Base-by-base conservation (phyloP, 495 filamentous ascomycete species). In the Hypoxylon intermedium region DNA sequence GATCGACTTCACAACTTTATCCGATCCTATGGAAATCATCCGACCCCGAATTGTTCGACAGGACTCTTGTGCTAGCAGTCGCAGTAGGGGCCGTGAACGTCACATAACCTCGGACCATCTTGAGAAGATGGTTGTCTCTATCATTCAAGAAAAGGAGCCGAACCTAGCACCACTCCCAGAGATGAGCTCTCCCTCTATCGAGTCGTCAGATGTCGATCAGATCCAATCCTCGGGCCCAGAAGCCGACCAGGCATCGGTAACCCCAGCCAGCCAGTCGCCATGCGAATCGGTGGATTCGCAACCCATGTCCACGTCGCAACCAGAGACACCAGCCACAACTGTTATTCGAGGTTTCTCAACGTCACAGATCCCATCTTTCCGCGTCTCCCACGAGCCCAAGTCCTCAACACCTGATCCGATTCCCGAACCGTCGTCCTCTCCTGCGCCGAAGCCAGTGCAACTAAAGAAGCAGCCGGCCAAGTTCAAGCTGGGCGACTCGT, bases 311-410 rank as follows among this genome's bases (percentile, higher is more conserved):
- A 30, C 19, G 11, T 28, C 55, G 21, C 56, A 60, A 6, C 41
- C 73, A 74, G 55, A 77, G 71, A 34, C 67, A 70, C 37, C 68
- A 11, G 83, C 80, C 28, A 85, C 86, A 0, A 88, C 90, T 50
- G 81, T 97, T 41, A 86, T 96, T 49, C 87, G 90, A 53, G 94
- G 93, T 16, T 98, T 98, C 73, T 91, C 89, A 0, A 90, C 89
- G 5, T 87, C 88, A 15, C 83, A 87, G 36, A 81, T 90, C 11
- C 89, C 91, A 1, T 87, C 87, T 0, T 90, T 69, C 65, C 74
- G 67, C 15, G 47, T 53, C 36, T 71, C 69, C 6, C 71, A 68
- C 20, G 63, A 66, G 6, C 53, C 67, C 33, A 72, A 69, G 45
- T 40, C 42, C 1, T 42, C 53, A 2, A 65, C 67, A 11, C 58